phyloP scores from a whole-genome alignment of 2,329 filamentous ascomycete species.

The Fusarium chuoi region DNA sequence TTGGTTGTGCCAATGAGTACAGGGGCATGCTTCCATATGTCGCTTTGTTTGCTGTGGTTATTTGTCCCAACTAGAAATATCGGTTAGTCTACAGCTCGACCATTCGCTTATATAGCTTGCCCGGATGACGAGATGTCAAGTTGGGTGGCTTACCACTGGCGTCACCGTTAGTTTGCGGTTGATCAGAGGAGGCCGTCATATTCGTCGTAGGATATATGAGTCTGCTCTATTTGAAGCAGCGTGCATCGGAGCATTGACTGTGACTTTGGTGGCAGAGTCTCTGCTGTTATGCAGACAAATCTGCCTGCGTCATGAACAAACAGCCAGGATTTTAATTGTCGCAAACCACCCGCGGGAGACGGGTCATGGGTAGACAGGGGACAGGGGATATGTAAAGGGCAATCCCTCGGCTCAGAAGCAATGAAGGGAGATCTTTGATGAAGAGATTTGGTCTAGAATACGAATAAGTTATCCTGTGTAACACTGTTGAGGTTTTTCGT shows the following conservation, averaged over 20 bases:
- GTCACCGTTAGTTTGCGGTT: constrained; percentile 19
- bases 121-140: background rate
- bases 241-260: background rate
- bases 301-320: constrained; percentile 31
- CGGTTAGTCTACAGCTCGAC: background rate
- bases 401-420: background rate
- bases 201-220: background rate
- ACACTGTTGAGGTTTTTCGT: background rate
- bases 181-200: constrained; percentile 32
- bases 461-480: constrained; percentile 1
- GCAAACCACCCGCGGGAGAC: constrained; percentile 12
- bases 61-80: constrained; percentile 20
- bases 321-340: constrained; percentile 32
- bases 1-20: constrained; percentile 75
- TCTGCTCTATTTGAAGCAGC: background rate
- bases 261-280: constrained; percentile 5
- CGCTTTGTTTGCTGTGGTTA: constrained; percentile 56
- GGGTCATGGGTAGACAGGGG: constrained; percentile 18
- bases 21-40: constrained; percentile 78
- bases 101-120: constrained; percentile 2
- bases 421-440: background rate
- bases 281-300: constrained; percentile 12
- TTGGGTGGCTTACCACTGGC: constrained; percentile 18
- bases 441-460: background rate
- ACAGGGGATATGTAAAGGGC: constrained; percentile 6